A percentile compares a stretch with the other conserved stretches of the same genome.
phyloP scores from a whole-genome alignment of 139 green algal genomes.

The Diplosphaera chodatii region DNA sequence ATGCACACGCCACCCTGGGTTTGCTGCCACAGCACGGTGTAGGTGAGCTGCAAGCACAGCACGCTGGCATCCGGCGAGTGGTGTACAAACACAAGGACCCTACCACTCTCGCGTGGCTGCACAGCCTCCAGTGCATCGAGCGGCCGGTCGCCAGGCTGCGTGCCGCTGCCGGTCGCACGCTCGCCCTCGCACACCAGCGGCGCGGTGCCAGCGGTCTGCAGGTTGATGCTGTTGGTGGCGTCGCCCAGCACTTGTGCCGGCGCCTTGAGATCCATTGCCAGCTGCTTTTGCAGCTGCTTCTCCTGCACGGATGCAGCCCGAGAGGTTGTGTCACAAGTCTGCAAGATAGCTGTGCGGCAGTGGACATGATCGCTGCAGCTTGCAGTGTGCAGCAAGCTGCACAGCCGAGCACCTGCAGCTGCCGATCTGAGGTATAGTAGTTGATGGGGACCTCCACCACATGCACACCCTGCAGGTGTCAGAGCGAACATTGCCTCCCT shows the following conservation, averaged over 20 bases:
- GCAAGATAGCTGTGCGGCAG: no score
- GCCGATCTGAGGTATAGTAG: slow-evolving; percentile 4
- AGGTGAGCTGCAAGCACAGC: no score
- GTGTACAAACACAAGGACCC: no score
- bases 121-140: neutral
- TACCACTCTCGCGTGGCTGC: no score
- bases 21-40: no score
- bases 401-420: slow-evolving; percentile 6
- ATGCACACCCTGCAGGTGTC: slow-evolving; percentile 15
- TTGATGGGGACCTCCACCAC: slow-evolving; percentile 22
- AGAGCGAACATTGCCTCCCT: slow-evolving; percentile 2
- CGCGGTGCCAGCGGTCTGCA: no score
- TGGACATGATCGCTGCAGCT: neutral
- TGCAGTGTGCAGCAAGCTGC: neutral
- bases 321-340: neutral
- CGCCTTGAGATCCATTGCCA: neutral
- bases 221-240: neutral
- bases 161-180: no score
- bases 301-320: no score
- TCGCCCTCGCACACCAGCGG: neutral
- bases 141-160: neutral
- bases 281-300: neutral
- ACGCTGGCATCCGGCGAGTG: no score
- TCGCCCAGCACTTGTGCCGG: neutral
- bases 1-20: no score